Evolutionary conservation across 495 filamentous ascomycete genomes (phyloP).

Genomic region (Aspergillus panamensis): DNA sequence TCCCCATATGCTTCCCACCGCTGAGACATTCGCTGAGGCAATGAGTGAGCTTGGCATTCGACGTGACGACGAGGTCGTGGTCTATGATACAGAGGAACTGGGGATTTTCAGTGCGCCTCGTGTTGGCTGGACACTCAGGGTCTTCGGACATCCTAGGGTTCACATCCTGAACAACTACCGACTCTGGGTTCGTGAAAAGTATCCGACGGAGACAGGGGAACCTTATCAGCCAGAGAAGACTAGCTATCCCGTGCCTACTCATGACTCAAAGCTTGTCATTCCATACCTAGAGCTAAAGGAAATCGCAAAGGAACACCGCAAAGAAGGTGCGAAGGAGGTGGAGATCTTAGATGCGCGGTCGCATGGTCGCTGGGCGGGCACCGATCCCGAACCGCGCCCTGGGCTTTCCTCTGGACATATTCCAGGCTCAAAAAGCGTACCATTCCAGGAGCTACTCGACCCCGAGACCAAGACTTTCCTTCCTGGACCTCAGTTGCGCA

Average conservation of each 20-base stretch:
- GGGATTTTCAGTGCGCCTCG: constrained; percentile 93
- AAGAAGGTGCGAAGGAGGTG: constrained; percentile 73
- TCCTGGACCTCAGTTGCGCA: constrained; percentile 63
- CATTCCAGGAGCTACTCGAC: constrained; percentile 76
- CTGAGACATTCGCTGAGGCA: constrained; percentile 74
- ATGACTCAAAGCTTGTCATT: constrained; percentile 56
- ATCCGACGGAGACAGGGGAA: constrained; percentile 76
- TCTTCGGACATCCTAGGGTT: constrained; percentile 87
- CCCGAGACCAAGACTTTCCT: constrained; percentile 76
- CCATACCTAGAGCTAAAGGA: constrained; percentile 76
- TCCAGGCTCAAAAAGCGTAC: constrained; percentile 79
- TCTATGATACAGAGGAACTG: constrained; percentile 84
- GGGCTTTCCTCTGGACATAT: constrained; percentile 91
- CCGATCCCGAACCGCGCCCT: constrained; percentile 79
- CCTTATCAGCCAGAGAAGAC: constrained; percentile 53
- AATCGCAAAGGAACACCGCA: constrained; percentile 67
- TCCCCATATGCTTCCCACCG: constrained; percentile 91
- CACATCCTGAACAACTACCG: constrained; percentile 94
- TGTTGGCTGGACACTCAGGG: constrained; percentile 85
- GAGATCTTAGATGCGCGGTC: constrained; percentile 91
- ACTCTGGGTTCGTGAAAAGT: constrained; percentile 77
- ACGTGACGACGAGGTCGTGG: constrained; percentile 81
- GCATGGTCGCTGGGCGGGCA: constrained; percentile 73
- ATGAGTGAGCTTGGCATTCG: constrained; percentile 87
- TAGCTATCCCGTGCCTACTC: constrained; percentile 53